Conservation (phyloP, 441 rosid species). For the Gossypium trilobum region DNA sequence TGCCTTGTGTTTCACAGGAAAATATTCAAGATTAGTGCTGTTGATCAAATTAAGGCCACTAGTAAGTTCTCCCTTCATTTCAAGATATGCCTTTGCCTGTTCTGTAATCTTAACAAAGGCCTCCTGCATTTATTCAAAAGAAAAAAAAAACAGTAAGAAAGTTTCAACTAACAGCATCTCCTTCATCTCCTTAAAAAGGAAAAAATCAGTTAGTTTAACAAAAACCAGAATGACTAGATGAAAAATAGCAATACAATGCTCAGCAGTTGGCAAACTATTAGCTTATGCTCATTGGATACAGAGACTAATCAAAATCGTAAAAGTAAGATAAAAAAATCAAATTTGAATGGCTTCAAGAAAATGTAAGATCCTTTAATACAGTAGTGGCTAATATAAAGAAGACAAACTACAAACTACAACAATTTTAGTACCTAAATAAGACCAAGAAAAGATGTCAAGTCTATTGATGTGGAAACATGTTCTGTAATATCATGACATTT, state of each 20-base stretch:
- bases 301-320: not conserved
- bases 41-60: slow-evolving; percentile 77
- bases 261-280: not conserved
- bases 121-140: slow-evolving; percentile 49
- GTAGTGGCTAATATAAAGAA: not conserved
- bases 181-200: slow-evolving; percentile 9
- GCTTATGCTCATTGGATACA: slow-evolving; percentile 2
- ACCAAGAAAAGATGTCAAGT: not conserved
- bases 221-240: not conserved
- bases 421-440: not conserved
- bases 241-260: not conserved
- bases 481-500: not conserved
- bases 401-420: not conserved
- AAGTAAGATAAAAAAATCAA: not conserved
- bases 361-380: not conserved
- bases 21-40: slow-evolving; percentile 85
- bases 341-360: not conserved
- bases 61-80: slow-evolving; percentile 77
- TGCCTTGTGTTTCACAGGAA: slow-evolving; percentile 78
- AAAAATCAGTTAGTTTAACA: not conserved
- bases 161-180: not conserved
- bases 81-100: slow-evolving; percentile 91
- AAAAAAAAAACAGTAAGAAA: slow-evolving; percentile 20
- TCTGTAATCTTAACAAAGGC: slow-evolving; percentile 94
- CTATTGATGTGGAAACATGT: not conserved